These are phyloP conservation scores for Eucalyptus urophylla DNA, from an alignment of 345 rosid species.

Conservation along the genomic window DNA sequence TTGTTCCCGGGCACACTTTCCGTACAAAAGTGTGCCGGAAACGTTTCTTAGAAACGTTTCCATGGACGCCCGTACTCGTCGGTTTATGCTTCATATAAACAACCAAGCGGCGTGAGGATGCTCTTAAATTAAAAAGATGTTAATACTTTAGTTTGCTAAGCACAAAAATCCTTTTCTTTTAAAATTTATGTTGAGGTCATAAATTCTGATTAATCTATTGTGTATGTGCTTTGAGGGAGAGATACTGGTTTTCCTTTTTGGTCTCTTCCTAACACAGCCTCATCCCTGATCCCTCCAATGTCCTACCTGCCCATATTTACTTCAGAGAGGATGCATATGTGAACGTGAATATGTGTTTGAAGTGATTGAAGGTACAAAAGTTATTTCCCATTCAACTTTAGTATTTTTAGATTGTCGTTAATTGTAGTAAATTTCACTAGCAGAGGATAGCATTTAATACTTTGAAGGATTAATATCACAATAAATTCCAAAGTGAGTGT, in stretches of 20 bases:
- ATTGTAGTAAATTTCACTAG: no score
- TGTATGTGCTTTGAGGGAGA: not conserved
- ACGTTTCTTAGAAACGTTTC: no score
- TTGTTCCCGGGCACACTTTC: no score
- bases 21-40: no score
- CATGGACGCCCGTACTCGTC: no score
- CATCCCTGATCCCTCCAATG: not conserved
- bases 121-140: not conserved
- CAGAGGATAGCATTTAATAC: no score
- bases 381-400: no score
- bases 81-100: not conserved
- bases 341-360: not conserved
- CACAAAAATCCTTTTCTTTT: not conserved
- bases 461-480: no score
- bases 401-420: no score
- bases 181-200: not conserved
- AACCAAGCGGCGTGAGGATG: not conserved
- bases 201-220: not conserved
- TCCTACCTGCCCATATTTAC: not conserved
- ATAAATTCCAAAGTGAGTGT: no score
- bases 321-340: not conserved
- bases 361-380: not conserved
- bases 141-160: not conserved
- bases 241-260: not conserved
- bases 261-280: not conserved